Percentiles rank a stretch among this genome's conserved stretches.
These are phyloP conservation scores for Stachybotrys chlorohalonatus DNA, from an alignment of 2,329 filamentous ascomycete species.

Conservation along the genomic window DNA sequence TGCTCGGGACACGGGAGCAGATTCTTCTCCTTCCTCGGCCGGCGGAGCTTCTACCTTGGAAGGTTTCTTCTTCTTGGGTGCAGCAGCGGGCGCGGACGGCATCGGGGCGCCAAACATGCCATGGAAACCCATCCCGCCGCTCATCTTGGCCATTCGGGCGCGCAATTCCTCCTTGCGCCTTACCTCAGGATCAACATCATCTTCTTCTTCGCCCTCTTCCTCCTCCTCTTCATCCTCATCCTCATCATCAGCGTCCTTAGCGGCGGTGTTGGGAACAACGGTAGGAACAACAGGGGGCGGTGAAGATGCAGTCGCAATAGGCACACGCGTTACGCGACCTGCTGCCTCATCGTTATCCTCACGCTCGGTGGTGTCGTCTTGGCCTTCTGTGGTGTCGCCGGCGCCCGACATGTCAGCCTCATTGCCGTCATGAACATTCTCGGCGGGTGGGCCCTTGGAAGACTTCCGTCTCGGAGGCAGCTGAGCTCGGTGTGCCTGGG, in stretches of 20 bases:
- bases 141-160: slow-evolving; percentile 97
- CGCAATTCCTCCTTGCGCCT: slow-evolving; percentile 79
- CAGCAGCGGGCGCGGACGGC: slow-evolving; percentile 47
- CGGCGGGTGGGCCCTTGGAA: slow-evolving; percentile 32
- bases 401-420: slow-evolving; percentile 58
- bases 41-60: slow-evolving; percentile 30
- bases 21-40: slow-evolving; percentile 33
- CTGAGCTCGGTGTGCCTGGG: slow-evolving; percentile 22
- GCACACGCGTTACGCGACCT: slow-evolving; percentile 21
- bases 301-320: slow-evolving; percentile 15
- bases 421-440: slow-evolving; percentile 48
- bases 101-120: slow-evolving; percentile 78
- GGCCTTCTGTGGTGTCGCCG: slow-evolving; percentile 54
- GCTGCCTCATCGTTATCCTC: slow-evolving; percentile 64
- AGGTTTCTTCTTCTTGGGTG: slow-evolving; percentile 45
- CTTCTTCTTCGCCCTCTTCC: slow-evolving; percentile 67
- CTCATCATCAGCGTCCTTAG: slow-evolving; percentile 69
- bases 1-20: slow-evolving; percentile 30
- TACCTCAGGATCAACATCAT: slow-evolving; percentile 81
- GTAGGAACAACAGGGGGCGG: slow-evolving; percentile 26
- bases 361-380: slow-evolving; percentile 55
- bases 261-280: slow-evolving; percentile 39
- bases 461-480: slow-evolving; percentile 43
- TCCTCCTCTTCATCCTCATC: slow-evolving; percentile 44
- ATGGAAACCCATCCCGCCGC: slow-evolving; percentile 92